Percentiles rank a stretch among this genome's conserved stretches.
These are phyloP conservation scores for Priceomyces medius DNA, from an alignment of 805 yeast genomes.

Conservation along the genomic window DNA sequence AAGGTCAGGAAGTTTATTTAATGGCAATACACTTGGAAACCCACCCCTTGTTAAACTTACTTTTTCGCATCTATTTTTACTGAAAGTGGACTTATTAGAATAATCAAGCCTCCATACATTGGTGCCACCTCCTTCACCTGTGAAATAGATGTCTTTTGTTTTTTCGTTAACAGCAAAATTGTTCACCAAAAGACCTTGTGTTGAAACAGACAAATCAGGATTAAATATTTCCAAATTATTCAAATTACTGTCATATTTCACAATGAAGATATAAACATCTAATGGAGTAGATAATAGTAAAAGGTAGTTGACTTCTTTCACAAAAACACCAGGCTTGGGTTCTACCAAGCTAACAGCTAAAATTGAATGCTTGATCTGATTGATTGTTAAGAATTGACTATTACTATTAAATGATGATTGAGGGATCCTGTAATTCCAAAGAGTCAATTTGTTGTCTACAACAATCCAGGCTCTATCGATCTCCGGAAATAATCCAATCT, in stretches of 20 bases:
- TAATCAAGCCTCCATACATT: constrained; percentile 88
- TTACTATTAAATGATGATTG: constrained; percentile 44
- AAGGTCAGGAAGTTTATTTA: constrained; percentile 31
- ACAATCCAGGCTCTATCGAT: constrained; percentile 83
- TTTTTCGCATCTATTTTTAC: constrained; percentile 77
- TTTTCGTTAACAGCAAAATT: constrained; percentile 56
- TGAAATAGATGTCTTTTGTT: constrained; percentile 79
- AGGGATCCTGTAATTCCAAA: constrained; percentile 77
- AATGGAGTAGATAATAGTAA: constrained; percentile 77
- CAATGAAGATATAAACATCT: constrained; percentile 74
- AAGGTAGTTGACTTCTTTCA: constrained; percentile 69
- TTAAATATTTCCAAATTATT: constrained; percentile 68
- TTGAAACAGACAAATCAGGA: constrained; percentile 77
- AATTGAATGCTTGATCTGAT: constrained; percentile 76
- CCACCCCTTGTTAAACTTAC: constrained; percentile 74
- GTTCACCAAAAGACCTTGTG: constrained; percentile 73
- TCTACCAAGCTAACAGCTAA: constrained; percentile 71
- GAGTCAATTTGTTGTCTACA: constrained; percentile 72
- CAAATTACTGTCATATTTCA: constrained; percentile 48
- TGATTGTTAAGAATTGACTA: constrained; percentile 72
- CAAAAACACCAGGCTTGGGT: constrained; percentile 80
- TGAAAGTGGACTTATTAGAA: constrained; percentile 82
- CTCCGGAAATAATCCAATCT: constrained; percentile 82
- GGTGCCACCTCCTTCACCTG: constrained; percentile 74
- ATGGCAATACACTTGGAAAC: constrained; percentile 39